These are phyloP conservation scores for Neurospora intermedia DNA, from an alignment of 495 filamentous ascomycete genomes.

Conservation along the genomic window DNA sequence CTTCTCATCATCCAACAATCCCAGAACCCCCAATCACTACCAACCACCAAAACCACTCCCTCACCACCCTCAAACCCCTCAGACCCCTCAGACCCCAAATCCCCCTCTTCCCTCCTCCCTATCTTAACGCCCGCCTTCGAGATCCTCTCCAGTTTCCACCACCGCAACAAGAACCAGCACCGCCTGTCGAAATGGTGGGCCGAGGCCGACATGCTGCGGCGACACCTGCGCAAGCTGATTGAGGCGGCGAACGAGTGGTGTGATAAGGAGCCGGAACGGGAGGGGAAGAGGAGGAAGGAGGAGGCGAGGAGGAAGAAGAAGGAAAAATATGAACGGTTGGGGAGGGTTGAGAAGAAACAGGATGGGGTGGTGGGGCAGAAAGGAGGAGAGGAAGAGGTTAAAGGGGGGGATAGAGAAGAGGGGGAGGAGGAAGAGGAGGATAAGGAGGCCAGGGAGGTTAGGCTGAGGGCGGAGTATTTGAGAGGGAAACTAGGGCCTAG, in stretches of 20 bases:
- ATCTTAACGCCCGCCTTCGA: conserved; percentile 15
- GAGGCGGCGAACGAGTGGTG: conserved; percentile 22
- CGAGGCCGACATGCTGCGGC: conserved; percentile 53
- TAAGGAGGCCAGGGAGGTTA: conserved; percentile 11
- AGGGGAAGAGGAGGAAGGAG: conserved; percentile 1
- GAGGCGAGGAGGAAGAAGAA: conserved; percentile 7
- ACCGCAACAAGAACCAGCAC: conserved; percentile 80
- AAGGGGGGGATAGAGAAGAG: conserved; percentile 3
- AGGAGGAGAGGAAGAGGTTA: conserved; percentile 8
- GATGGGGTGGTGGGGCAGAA: background rate
- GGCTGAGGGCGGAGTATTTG: conserved; percentile 9
- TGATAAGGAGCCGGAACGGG: conserved; percentile 1
- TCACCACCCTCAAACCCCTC: background rate
- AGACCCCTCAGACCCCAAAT: background rate
- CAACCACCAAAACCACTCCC: background rate
- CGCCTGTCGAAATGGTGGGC: conserved; percentile 63
- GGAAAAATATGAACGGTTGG: background rate
- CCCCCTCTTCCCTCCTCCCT: background rate
- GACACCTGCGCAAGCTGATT: conserved; percentile 44
- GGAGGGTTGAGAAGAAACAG: background rate
- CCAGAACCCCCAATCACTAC: background rate
- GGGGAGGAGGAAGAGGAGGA: conserved; percentile 2
- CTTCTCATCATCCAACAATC: background rate
- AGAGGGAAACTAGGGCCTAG: conserved; percentile 15
- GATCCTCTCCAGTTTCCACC: conserved; percentile 53